Percentiles rank a stretch among this genome's conserved stretches.
phyloP scores from a whole-genome alignment of 2,329 filamentous ascomycete species.

The Neurospora crassa region DNA sequence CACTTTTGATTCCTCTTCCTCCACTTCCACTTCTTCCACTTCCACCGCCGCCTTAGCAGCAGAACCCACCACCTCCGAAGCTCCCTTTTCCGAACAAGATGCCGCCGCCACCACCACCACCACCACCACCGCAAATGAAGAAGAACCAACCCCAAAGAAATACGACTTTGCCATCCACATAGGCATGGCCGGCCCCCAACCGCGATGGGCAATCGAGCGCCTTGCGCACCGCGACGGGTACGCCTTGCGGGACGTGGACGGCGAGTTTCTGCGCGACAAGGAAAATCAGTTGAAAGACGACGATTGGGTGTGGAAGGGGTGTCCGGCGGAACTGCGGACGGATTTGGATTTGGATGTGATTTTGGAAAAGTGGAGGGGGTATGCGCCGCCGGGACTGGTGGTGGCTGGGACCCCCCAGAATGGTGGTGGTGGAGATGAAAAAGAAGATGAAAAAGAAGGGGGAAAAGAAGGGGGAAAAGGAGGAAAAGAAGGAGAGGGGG shows the following conservation, averaged over 20 bases:
- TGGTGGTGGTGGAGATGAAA: neutral
- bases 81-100: neutral
- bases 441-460: neutral
- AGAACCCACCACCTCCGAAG: neutral
- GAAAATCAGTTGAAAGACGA: constrained; percentile 25
- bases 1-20: neutral
- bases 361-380: constrained; percentile 42
- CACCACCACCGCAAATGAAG: too few species aligned
- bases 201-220: constrained; percentile 62
- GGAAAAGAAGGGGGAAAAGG: neutral
- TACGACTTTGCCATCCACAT: constrained; percentile 68
- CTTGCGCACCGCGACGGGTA: constrained; percentile 66
- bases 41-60: neutral
- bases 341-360: constrained; percentile 50
- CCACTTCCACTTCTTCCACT: neutral
- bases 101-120: neutral
- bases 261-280: constrained; percentile 43
- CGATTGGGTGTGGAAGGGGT: constrained; percentile 43
- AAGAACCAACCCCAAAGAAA: constrained; percentile 14
- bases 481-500: neutral
- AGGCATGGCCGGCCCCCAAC: constrained; percentile 60
- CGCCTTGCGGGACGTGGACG: constrained; percentile 59
- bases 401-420: neutral
- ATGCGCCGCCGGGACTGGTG: constrained; percentile 24
- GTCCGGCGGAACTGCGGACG: constrained; percentile 46